Base-by-base conservation (phyloP, 1,284 basidiomycete species). In the Ustilago crameri region DNA sequence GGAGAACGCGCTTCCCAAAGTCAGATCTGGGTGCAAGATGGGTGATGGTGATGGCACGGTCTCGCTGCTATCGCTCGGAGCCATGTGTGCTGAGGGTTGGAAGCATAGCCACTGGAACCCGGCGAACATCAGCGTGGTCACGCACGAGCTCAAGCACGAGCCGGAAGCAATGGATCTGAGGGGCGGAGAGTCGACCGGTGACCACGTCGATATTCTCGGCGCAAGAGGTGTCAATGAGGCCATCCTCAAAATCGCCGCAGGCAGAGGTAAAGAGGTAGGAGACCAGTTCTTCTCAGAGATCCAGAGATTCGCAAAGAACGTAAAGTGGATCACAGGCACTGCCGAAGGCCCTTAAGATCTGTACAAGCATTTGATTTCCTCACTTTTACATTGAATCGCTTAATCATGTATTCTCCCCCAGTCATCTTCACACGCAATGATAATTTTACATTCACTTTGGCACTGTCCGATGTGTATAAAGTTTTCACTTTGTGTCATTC, bases 11-110 rank as follows among this genome's bases (percentile, higher is more conserved):
- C 48, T 63, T 27, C 79, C 79, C 9, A 71, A 69, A 22, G 73
- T 80, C 5, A 54, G 76, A 0, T 37, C 79, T 0, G 82, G 82
- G 4, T 80, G 74, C 55, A 75, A 78, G 46, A 70, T 82, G 61
- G 79, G 79, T 24, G 80, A 83, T 41, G 95, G 95, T 22, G 96
- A 98, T 83, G 96, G 96, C 5, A 98, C 96, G 1, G 95, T 98
- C 7, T 90, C 91, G 62, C 85, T 96, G 18, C 83, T 97, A 17
- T 93, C 92, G 73, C 86, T 97, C 35, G 95, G 95, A 9, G 90
- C 92, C 8, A 98, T 98, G 94, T 98, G 95, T 79, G 91, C 93
- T 78, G 64, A 79, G 40, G 95, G 94, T 3, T 97, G 95, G 95
- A 93, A 94, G 84, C 87, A 90, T 55, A 87, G 88, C 67, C 87